phyloP scores from a whole-genome alignment of 768 basidiomycete species.

The Leccinellum rugosiceps region DNA sequence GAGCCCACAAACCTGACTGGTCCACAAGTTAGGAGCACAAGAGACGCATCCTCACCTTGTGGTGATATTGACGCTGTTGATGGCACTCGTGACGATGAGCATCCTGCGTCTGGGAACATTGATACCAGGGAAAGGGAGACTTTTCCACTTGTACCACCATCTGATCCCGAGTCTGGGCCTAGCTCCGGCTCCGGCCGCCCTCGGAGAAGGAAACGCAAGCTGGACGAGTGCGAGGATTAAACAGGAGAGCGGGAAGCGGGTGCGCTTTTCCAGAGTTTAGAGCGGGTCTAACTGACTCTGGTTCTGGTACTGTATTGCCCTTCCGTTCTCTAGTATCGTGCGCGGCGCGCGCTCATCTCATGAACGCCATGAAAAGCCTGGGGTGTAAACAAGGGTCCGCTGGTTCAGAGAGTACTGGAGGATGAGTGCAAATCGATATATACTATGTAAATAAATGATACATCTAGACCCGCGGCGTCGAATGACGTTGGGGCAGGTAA shows the following conservation, averaged over 20 bases:
- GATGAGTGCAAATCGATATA: background rate
- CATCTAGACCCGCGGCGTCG: background rate
- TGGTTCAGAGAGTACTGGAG: background rate
- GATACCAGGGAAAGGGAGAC: background rate
- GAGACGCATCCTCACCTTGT: background rate
- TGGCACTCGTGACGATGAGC: background rate
- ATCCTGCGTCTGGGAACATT: background rate
- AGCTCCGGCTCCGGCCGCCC: background rate
- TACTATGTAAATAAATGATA: background rate
- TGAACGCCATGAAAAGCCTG: background rate
- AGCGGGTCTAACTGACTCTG: background rate
- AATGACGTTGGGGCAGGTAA: background rate
- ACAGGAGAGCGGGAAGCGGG: background rate
- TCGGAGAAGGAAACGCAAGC: conserved; percentile 23
- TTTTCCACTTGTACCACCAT: background rate
- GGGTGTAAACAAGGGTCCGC: background rate
- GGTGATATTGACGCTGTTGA: background rate
- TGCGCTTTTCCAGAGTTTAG: background rate
- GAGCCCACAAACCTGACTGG: background rate
- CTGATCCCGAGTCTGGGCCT: background rate
- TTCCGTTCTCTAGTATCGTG: background rate
- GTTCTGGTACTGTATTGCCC: background rate
- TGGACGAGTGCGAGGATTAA: conserved; percentile 13
- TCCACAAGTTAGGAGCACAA: background rate
- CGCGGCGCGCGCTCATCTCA: background rate